Conservation (phyloP, 2,329 filamentous ascomycete species). For the Colletotrichum godetiae region DNA sequence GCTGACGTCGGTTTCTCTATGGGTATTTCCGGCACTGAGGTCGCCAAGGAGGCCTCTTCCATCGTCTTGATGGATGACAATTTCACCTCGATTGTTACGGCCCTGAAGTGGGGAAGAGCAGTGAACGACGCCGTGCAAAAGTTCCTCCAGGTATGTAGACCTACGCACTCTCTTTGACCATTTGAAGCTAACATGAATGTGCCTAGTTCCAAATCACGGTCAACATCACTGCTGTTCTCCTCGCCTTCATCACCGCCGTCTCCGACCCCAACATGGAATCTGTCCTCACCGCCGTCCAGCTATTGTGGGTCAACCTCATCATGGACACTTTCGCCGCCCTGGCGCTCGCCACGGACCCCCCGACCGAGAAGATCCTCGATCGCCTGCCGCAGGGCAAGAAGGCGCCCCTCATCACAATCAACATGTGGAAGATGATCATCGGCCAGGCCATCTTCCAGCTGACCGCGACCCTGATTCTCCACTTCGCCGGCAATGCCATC, state of each 20-base stretch:
- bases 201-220: constrained; percentile 73
- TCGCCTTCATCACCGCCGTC: constrained; percentile 74
- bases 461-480: constrained; percentile 66
- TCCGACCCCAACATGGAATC: constrained; percentile 65
- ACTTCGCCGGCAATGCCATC: constrained; percentile 70
- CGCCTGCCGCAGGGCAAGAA: constrained; percentile 69
- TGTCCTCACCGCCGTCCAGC: constrained; percentile 73
- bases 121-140: constrained; percentile 77
- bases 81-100: constrained; percentile 74
- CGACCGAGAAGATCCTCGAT: constrained; percentile 66
- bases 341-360: constrained; percentile 72
- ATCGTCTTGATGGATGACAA: constrained; percentile 77
- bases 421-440: constrained; percentile 76
- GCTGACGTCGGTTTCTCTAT: constrained; percentile 77
- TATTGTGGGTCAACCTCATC: constrained; percentile 77
- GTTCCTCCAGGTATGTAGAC: constrained; percentile 66
- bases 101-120: constrained; percentile 75
- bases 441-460: constrained; percentile 72
- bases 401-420: constrained; percentile 77
- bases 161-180: rapidly evolving
- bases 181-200: constrained; percentile 1
- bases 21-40: constrained; percentile 75
- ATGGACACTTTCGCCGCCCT: constrained; percentile 78
- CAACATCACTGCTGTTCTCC: constrained; percentile 74
- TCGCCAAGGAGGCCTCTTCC: constrained; percentile 76